These are phyloP conservation scores for cucumber (Cucumis sativus) DNA, from an alignment of 306 rosid genomes.

Conservation along the genomic window DNA sequence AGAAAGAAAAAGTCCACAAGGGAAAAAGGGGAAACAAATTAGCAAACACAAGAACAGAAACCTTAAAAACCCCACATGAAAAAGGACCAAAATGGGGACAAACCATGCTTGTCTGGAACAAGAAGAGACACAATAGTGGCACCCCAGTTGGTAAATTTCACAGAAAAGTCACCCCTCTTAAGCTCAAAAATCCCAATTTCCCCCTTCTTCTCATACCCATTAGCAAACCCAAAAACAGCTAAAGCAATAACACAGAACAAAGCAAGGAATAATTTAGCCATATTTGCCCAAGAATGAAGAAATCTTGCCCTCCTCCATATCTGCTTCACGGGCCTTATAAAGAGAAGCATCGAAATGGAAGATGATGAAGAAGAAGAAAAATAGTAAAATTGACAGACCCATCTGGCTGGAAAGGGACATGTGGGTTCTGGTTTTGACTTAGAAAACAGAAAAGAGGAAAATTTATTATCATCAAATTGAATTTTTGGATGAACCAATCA, in stretches of 20 bases:
- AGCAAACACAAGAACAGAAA: not conserved
- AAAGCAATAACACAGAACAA: conserved; percentile 22
- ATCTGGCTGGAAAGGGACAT: not conserved
- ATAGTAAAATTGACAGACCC: not conserved
- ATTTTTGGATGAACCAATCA: not conserved
- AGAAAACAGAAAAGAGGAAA: not conserved
- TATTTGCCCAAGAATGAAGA: conserved; percentile 1
- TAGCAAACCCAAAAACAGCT: conserved; percentile 20
- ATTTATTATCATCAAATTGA: not conserved
- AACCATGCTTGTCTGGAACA: conserved; percentile 45
- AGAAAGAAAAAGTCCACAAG: not conserved
- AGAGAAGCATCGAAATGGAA: not conserved
- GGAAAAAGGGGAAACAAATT: not conserved
- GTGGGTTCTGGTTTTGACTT: not conserved
- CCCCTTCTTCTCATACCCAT: conserved; percentile 12
- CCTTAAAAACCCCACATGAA: not conserved
- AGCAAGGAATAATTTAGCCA: conserved; percentile 12
- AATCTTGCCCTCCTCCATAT: not conserved
- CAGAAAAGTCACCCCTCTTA: conserved; percentile 24
- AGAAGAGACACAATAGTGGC: conserved; percentile 33
- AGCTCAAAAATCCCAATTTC: conserved; percentile 25
- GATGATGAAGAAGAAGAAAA: not conserved
- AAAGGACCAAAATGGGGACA: conserved; percentile 1
- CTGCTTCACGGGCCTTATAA: not conserved
- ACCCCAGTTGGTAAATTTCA: conserved; percentile 53